These are phyloP conservation scores for Colletotrichum gigasporum DNA, from an alignment of 2,329 filamentous ascomycete genomes.

Conservation along the genomic window DNA sequence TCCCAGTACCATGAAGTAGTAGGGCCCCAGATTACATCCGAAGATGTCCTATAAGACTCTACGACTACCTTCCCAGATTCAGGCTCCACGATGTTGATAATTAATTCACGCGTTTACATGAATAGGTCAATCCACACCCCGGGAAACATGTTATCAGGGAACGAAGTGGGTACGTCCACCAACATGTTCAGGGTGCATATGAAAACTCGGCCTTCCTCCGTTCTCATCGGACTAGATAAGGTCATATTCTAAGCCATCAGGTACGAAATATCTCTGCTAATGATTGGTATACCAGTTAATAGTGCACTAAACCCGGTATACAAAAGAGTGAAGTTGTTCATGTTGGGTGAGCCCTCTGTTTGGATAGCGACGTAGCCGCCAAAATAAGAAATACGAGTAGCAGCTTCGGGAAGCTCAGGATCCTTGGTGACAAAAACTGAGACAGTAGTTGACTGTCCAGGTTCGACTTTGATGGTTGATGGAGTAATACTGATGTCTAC, in stretches of 20 bases:
- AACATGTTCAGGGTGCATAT: neutral
- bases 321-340: neutral
- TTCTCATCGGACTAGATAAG: neutral
- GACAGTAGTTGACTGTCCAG: constrained; percentile 26
- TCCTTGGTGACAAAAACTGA: constrained; percentile 31
- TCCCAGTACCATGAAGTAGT: constrained; percentile 10
- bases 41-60: neutral
- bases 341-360: constrained; percentile 9
- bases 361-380: constrained; percentile 40
- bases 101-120: neutral
- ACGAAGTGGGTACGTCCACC: neutral
- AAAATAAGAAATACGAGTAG: constrained; percentile 39
- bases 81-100: neutral
- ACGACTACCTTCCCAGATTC: neutral
- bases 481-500: constrained; percentile 5
- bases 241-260: neutral
- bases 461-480: constrained; percentile 32
- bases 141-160: neutral
- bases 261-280: constrained; percentile 2
- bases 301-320: constrained; percentile 20
- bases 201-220: neutral
- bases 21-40: neutral
- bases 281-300: neutral
- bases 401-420: constrained; percentile 19
- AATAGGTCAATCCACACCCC: neutral